Conservation (phyloP, 306 rosid genomes). For the Senna siamea region DNA sequence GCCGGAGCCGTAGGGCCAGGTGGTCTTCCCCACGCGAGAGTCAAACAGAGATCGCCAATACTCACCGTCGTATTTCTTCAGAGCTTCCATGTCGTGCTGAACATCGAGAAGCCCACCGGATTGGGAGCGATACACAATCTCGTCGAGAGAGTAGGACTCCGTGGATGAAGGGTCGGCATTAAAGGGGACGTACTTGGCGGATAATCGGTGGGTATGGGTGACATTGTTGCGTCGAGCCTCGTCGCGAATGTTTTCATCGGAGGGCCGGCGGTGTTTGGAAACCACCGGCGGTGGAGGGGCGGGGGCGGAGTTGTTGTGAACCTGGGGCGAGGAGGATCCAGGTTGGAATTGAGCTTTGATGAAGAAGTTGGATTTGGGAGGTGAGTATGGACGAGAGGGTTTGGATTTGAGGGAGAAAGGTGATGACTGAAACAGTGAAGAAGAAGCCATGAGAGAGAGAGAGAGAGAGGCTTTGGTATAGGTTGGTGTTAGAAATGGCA, state of each 20-base stretch:
- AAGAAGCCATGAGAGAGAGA: slow-evolving; percentile 38
- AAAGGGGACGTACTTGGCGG: slow-evolving; percentile 64
- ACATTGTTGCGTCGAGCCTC: slow-evolving; percentile 58
- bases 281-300: background rate
- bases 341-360: slow-evolving; percentile 25
- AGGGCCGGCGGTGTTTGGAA: slow-evolving; percentile 49
- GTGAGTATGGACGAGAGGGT: slow-evolving; percentile 4
- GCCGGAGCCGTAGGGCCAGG: slow-evolving; percentile 66
- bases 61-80: slow-evolving; percentile 52
- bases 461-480: background rate
- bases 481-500: background rate
- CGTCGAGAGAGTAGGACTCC: slow-evolving; percentile 64
- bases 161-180: slow-evolving; percentile 42
- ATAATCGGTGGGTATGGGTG: slow-evolving; percentile 48
- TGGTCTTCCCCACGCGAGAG: slow-evolving; percentile 59
- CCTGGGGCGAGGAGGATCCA: slow-evolving; percentile 22
- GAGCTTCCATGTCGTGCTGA: slow-evolving; percentile 56
- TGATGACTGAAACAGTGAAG: slow-evolving; percentile 35
- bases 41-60: slow-evolving; percentile 68
- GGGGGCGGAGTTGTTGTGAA: background rate
- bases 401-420: slow-evolving; percentile 35
- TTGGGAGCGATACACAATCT: slow-evolving; percentile 60
- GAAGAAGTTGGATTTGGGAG: slow-evolving; percentile 28
- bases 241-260: slow-evolving; percentile 58
- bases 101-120: slow-evolving; percentile 68